phyloP scores from a whole-genome alignment of 2,329 filamentous ascomycete genomes.

The Alternaria arbusti region DNA sequence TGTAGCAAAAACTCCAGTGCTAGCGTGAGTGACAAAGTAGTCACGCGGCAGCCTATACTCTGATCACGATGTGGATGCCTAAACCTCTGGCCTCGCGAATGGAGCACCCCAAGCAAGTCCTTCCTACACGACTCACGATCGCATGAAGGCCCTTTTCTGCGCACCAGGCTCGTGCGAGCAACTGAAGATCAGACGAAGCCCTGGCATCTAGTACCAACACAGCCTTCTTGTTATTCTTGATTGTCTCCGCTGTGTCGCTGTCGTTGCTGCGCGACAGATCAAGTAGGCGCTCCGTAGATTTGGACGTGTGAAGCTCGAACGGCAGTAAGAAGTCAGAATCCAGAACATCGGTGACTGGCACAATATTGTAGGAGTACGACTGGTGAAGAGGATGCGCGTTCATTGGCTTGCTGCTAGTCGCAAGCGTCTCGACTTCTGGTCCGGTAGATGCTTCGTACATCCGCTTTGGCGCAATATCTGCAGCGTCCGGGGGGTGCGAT shows the following conservation, averaged over 20 bases:
- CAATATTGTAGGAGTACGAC: conserved; percentile 45
- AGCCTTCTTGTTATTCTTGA: conserved; percentile 30
- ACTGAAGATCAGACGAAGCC: conserved; percentile 69
- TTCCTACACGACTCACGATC: conserved; percentile 68
- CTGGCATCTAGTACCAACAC: conserved; percentile 57
- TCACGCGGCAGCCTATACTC: conserved; percentile 34
- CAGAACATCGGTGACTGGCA: conserved; percentile 43
- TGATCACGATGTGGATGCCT: conserved; percentile 70
- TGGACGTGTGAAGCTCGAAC: conserved; percentile 27
- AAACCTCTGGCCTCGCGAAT: conserved; percentile 76
- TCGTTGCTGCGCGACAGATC: conserved; percentile 15
- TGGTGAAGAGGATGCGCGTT: conserved; percentile 50
- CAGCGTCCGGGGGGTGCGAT: conserved; percentile 42
- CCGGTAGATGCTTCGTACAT: conserved; percentile 23
- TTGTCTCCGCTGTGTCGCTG: conserved; percentile 12
- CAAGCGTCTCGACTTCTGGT: conserved; percentile 15
- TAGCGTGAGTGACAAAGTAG: background rate
- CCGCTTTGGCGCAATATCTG: conserved; percentile 34
- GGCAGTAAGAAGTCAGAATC: conserved; percentile 34
- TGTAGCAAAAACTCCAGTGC: background rate
- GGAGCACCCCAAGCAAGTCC: conserved; percentile 75
- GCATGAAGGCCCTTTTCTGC: conserved; percentile 77
- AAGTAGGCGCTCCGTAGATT: conserved; percentile 21
- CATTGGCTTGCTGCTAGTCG: conserved; percentile 27
- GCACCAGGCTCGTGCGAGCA: conserved; percentile 75